Conservation (phyloP, 495 filamentous ascomycete genomes). For the Lasiosphaeris hirsuta region DNA sequence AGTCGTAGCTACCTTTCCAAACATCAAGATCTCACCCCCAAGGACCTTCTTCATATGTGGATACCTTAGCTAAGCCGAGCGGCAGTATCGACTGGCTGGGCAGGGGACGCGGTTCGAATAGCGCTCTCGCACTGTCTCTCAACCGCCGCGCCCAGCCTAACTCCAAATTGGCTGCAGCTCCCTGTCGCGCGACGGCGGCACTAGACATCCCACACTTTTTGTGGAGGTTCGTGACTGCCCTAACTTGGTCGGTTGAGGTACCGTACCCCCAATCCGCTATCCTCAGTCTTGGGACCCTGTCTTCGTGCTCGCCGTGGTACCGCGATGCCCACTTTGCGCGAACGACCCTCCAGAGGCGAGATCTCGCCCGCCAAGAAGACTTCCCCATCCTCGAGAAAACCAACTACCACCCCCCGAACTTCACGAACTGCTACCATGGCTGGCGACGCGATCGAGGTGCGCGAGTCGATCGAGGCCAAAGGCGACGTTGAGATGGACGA, state of each 20-base stretch:
- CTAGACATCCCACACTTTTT: slow-evolving; percentile 9
- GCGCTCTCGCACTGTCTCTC: too few species aligned
- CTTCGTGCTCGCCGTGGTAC: slow-evolving; percentile 11
- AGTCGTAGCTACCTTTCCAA: too few species aligned
- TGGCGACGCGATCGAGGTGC: slow-evolving; percentile 38
- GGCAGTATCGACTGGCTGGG: too few species aligned
- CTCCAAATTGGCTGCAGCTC: too few species aligned
- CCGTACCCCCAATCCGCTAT: slow-evolving; percentile 13
- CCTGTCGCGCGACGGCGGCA: too few species aligned
- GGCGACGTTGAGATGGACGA: slow-evolving; percentile 38
- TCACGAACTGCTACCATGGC: slow-evolving; percentile 23
- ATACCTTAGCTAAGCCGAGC: too few species aligned
- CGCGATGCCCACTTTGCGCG: slow-evolving; percentile 36
- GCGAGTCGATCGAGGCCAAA: slow-evolving; percentile 48
- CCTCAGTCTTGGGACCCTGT: slow-evolving; percentile 22
- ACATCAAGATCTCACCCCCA: too few species aligned
- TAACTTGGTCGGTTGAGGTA: slow-evolving; percentile 27
- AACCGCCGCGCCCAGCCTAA: too few species aligned
- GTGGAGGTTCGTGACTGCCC: slow-evolving; percentile 20
- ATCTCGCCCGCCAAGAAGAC: slow-evolving; percentile 29
- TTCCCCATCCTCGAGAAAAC: slow-evolving; percentile 13
- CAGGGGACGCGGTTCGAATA: too few species aligned
- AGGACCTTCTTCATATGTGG: too few species aligned
- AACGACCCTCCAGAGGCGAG: slow-evolving; percentile 34
- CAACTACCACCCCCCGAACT: slow-evolving; percentile 19